Evolutionary conservation across 495 filamentous ascomycete genomes (phyloP), one percentile per base, ranked within the genome.

Genomic region (Penicillium daleae): DNA sequence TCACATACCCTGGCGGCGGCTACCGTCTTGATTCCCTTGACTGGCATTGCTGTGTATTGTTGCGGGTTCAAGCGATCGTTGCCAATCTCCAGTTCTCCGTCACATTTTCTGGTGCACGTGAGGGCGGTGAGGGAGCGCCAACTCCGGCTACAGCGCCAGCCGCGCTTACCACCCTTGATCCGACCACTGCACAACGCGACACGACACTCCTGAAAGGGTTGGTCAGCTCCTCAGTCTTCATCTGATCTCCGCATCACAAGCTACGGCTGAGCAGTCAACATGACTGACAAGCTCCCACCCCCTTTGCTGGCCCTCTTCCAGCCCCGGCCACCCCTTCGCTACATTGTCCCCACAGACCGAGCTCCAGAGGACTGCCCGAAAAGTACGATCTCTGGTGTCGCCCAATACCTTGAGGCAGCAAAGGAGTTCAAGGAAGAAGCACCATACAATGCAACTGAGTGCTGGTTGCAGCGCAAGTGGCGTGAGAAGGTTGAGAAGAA

Each of bases 231-330:
- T 2, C 60, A 57, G 46, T 37, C 56, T 57, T 68, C 58, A 57
- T 51, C 42, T 62, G 59, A 31, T 62, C 46, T 44, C 19, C 56
- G 46, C 57, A 15, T 50, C 46, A 19, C 31, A 7, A 56, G 40
- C 57, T 46, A 53, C 61, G 48, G 35, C 29, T 59, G 49, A 53
- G 56, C 59, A 35, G 51, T 57, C 59, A 83, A 53, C 35, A 98
- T 97, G 94, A 98, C 94, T 8, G 93, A 97, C 82, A 92, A 94
- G 76, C 89, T 99, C 8, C 94, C 94, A 53, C 91, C 91, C 52
- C 93, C 94, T 64, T 86, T 99, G 33, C 85, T 97, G 69, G 90
- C 90, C 66, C 92, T 99, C 60, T 99, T 99, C 79, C 90, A 93
- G 69, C 91, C 95, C 62, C 90, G 95, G 32, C 95, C 96, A 52